A percentile compares a stretch with the other conserved stretches of the same genome.
Conservation (phyloP, 306 rosid genomes). For the Castanea crenata region DNA sequence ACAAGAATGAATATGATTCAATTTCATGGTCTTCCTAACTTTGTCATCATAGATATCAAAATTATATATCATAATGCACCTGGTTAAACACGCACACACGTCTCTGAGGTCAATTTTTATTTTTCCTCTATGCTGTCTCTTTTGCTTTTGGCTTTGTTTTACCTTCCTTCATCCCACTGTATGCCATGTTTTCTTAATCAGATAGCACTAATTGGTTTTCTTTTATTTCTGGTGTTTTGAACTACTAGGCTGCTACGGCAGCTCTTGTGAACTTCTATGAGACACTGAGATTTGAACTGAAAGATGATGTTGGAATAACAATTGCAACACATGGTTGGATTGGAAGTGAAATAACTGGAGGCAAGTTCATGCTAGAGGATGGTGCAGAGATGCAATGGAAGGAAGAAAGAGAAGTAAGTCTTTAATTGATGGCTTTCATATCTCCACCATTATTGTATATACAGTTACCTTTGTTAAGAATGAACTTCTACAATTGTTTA, state of each 20-base stretch:
- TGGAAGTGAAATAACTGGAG: constrained; percentile 72
- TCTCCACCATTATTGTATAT: neutral
- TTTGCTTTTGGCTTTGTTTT: neutral
- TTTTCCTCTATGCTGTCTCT: neutral
- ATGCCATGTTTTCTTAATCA: neutral
- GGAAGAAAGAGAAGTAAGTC: constrained; percentile 78
- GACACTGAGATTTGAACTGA: constrained; percentile 77
- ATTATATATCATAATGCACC: neutral
- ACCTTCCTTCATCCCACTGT: neutral
- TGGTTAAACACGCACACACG: neutral
- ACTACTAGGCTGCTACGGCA: constrained; percentile 67
- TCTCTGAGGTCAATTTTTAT: neutral
- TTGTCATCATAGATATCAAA: no score
- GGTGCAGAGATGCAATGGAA: constrained; percentile 93
- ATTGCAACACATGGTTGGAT: constrained; percentile 90
- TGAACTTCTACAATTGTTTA: no score
- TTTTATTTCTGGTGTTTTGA: neutral
- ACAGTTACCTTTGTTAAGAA: neutral
- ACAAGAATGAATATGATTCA: neutral
- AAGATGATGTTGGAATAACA: constrained; percentile 72
- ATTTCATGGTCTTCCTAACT: no score
- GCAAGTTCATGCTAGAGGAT: constrained; percentile 82
- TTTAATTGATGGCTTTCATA: neutral
- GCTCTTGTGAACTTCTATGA: constrained; percentile 79
- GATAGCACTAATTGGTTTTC: neutral